Evolutionary conservation across 495 filamentous ascomycete genomes (phyloP).

Genomic region (Aspergillus carlsbadensis): DNA sequence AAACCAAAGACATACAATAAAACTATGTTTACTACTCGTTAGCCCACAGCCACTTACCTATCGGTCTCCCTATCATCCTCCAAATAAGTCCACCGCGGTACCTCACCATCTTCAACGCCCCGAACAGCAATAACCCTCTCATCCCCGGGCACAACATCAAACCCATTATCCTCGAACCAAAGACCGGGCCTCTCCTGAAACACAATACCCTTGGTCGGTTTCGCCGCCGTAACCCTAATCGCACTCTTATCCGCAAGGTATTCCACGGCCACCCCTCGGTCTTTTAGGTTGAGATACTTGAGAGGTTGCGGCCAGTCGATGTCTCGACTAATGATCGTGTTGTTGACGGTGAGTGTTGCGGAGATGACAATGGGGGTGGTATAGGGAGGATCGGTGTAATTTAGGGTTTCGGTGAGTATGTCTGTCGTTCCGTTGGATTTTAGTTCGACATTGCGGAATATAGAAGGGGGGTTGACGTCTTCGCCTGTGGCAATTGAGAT

Average conservation of each 20-base stretch:
- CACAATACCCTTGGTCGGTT: constrained; percentile 27
- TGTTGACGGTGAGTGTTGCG: constrained; percentile 59
- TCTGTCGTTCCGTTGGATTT: constrained; percentile 74
- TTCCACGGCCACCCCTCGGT: constrained; percentile 33
- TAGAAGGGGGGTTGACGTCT: constrained; percentile 52
- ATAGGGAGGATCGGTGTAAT: constrained; percentile 37
- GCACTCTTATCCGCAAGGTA: not conserved
- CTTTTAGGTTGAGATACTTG: constrained; percentile 73
- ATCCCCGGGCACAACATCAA: not conserved
- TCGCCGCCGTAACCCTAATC: constrained; percentile 2
- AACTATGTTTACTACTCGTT: not conserved
- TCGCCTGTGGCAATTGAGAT: constrained; percentile 71
- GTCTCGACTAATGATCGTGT: constrained; percentile 64
- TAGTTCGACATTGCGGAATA: constrained; percentile 54
- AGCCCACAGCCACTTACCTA: not conserved
- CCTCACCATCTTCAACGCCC: not conserved
- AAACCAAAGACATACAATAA: too few relatives aligned
- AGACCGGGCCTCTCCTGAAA: constrained; percentile 43
- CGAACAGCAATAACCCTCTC: not conserved
- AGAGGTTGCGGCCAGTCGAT: constrained; percentile 92
- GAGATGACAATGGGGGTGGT: constrained; percentile 52
- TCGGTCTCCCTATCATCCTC: not conserved
- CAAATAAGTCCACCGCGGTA: not conserved
- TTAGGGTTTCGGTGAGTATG: constrained; percentile 58
- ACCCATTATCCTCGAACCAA: constrained; percentile 37